phyloP scores from a whole-genome alignment of 2,329 filamentous ascomycete species.

The Penicillium sp. region DNA sequence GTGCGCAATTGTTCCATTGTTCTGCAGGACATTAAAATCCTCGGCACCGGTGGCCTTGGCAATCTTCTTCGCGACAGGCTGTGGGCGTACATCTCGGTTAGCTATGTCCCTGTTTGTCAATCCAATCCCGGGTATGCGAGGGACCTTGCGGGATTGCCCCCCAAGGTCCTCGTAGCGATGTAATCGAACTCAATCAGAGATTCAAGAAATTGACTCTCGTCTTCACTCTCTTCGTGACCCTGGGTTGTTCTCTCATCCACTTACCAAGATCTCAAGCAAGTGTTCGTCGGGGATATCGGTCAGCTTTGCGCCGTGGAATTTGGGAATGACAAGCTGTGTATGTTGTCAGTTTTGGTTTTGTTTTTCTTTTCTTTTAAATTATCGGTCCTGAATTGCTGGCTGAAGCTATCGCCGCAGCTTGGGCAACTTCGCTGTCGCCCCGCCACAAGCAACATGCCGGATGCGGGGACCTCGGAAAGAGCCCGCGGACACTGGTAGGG shows the following conservation, averaged over 20 bases:
- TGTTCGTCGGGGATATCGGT: slow-evolving; percentile 89
- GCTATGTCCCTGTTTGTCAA: slow-evolving; percentile 3
- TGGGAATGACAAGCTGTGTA: slow-evolving; percentile 85
- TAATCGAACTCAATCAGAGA: neutral
- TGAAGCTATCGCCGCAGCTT: neutral
- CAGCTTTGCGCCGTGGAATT: slow-evolving; percentile 88
- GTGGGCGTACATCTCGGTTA: slow-evolving; percentile 10
- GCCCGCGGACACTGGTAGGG: neutral
- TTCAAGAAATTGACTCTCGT: neutral
- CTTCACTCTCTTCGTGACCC: neutral
- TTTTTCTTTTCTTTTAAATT: no score
- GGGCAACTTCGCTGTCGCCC: neutral
- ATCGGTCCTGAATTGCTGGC: neutral
- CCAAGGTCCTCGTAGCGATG: slow-evolving; percentile 1
- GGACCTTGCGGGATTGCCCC: slow-evolving; percentile 24
- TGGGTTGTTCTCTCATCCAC: slow-evolving; percentile 22
- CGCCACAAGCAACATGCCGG: neutral
- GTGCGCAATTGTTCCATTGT: slow-evolving; percentile 89
- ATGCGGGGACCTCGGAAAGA: slow-evolving; percentile 19
- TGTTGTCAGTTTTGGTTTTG: neutral
- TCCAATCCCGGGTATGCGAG: neutral
- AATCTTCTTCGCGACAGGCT: slow-evolving; percentile 84
- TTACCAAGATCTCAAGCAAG: slow-evolving; percentile 74
- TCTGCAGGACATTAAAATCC: slow-evolving; percentile 94
- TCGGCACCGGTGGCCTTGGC: slow-evolving; percentile 70